Evolutionary conservation across 257 asterid genomes (phyloP).

Genomic region (Solanum habrochaites): DNA sequence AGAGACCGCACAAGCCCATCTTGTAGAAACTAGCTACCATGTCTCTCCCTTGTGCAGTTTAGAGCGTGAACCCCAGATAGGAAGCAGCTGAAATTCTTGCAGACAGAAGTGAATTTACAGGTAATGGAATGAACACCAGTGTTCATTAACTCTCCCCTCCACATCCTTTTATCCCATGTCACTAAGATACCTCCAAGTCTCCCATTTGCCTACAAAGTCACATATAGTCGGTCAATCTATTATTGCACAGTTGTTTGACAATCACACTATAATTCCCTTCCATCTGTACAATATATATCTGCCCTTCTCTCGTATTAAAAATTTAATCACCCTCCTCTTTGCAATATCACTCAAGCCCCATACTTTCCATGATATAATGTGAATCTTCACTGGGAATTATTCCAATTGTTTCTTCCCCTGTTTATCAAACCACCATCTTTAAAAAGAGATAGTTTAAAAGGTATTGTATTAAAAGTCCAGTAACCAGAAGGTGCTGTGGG

Average conservation of each 20-base stretch:
- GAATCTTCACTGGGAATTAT: neutral
- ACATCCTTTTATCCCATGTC: neutral
- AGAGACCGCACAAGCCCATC: neutral
- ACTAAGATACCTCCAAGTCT: neutral
- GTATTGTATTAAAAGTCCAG: neutral
- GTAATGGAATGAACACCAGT: neutral
- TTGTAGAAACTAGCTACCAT: neutral
- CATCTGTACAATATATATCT: neutral
- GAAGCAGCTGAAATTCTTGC: neutral
- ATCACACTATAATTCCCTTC: neutral
- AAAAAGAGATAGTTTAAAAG: neutral
- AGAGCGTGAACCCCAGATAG: neutral
- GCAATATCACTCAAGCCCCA: neutral
- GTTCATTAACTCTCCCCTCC: neutral
- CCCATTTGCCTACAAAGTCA: neutral
- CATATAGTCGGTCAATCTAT: neutral
- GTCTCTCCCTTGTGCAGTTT: neutral
- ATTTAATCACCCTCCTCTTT: neutral
- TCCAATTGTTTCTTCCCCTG: neutral
- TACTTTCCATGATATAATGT: neutral
- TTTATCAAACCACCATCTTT: neutral
- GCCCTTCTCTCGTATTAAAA: neutral
- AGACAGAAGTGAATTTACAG: neutral
- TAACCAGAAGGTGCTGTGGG: neutral
- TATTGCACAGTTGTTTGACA: neutral